phyloP scores from a whole-genome alignment of 108 stramenopile genomes.

The Skeletonema menzelii region DNA sequence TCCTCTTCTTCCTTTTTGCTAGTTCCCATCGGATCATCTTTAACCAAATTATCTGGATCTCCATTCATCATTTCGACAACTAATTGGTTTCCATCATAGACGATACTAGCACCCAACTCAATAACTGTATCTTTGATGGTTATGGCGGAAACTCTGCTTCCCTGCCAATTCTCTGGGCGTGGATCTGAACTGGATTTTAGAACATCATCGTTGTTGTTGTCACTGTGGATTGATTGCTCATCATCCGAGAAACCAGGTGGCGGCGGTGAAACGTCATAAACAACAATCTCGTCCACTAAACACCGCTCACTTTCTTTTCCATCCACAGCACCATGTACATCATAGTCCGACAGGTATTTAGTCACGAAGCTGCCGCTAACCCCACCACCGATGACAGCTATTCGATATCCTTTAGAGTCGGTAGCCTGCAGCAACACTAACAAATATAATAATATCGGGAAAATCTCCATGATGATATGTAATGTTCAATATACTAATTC shows the following conservation, averaged over 20 bases:
- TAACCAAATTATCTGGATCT: constrained; percentile 38
- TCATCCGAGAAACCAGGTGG: constrained; percentile 10
- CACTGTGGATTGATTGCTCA: background rate
- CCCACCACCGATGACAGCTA: constrained; percentile 75
- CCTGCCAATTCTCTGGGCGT: constrained; percentile 49
- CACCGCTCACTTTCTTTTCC: constrained; percentile 26
- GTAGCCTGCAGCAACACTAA: background rate
- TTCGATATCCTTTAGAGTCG: constrained; percentile 8
- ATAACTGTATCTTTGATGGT: constrained; percentile 56
- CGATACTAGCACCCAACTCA: constrained; percentile 77
- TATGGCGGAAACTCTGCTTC: constrained; percentile 58
- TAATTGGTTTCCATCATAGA: constrained; percentile 53
- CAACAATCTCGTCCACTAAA: constrained; percentile 51
- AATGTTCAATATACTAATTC: no score
- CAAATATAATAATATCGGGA: background rate
- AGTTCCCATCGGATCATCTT: constrained; percentile 26
- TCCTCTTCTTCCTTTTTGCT: constrained; percentile 2
- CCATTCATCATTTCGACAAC: constrained; percentile 52
- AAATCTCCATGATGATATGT: background rate
- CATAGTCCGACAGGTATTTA: constrained; percentile 78
- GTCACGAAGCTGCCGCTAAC: constrained; percentile 68
- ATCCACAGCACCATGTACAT: no score
- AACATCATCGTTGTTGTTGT: background rate
- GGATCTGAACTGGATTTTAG: constrained; percentile 25
- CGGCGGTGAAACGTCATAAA: constrained; percentile 65